Conservation (phyloP, 768 basidiomycete genomes). For the Podaxis sp. region DNA sequence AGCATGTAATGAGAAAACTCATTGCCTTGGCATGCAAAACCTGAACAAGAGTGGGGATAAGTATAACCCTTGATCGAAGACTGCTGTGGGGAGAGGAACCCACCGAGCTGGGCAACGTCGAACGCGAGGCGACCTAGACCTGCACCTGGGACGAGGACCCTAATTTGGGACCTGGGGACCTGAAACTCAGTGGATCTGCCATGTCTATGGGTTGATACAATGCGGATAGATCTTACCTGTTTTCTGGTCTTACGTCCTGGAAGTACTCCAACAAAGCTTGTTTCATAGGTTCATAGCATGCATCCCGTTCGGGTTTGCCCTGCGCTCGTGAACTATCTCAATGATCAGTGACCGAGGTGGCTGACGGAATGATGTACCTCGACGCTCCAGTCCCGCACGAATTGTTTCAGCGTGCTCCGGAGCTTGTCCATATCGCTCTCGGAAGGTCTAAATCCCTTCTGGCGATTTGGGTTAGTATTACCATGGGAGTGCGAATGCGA, state of each 20-base stretch:
- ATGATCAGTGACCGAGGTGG: neutral
- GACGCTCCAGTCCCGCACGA: constrained; percentile 90
- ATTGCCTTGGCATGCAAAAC: constrained; percentile 90
- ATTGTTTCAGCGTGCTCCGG: constrained; percentile 87
- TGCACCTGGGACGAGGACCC: constrained; percentile 88
- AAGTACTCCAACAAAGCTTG: constrained; percentile 71
- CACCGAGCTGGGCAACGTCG: constrained; percentile 83
- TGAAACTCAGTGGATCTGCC: constrained; percentile 10
- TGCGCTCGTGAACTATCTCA: constrained; percentile 25
- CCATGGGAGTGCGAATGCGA: constrained; percentile 35
- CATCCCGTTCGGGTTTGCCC: constrained; percentile 76
- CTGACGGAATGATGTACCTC: constrained; percentile 47
- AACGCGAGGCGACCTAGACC: constrained; percentile 88
- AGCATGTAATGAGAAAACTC: constrained; percentile 98
- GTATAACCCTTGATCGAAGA: neutral
- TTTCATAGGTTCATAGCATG: constrained; percentile 80
- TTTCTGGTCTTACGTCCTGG: constrained; percentile 47
- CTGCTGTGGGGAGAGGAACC: constrained; percentile 14
- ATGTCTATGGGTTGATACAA: constrained; percentile 2
- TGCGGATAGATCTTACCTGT: constrained; percentile 43
- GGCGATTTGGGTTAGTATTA: constrained; percentile 22
- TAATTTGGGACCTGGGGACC: constrained; percentile 45
- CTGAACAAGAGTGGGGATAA: constrained; percentile 34
- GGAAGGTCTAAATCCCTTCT: constrained; percentile 46
- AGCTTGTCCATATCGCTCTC: constrained; percentile 90